These are phyloP conservation scores for Schizonepeta tenuifolia DNA, from an alignment of 257 asterid species.

Conservation along the genomic window DNA sequence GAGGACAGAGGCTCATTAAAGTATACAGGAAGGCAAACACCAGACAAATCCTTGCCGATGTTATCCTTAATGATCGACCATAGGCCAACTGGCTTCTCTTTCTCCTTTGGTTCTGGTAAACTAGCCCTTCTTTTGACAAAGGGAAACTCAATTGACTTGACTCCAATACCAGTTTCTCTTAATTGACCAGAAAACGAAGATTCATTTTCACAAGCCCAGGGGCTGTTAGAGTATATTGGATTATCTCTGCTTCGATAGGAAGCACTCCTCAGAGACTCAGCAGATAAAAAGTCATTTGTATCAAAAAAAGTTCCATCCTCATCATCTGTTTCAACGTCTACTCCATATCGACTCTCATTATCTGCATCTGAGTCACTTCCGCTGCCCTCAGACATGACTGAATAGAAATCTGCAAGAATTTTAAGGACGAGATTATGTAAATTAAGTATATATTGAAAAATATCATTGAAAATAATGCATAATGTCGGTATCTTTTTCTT, in stretches of 20 bases:
- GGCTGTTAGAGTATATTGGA: constrained; percentile 52
- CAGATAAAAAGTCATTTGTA: constrained; percentile 84
- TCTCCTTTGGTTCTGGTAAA: constrained; percentile 96
- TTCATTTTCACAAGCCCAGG: constrained; percentile 64
- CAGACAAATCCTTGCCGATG: constrained; percentile 97
- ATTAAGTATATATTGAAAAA: constrained; percentile 17
- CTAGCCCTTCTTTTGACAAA: constrained; percentile 71
- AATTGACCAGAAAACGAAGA: constrained; percentile 58
- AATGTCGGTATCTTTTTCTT: constrained; percentile 16
- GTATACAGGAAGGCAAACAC: constrained; percentile 99
- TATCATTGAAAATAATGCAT: constrained; percentile 12
- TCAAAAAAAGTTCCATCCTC: constrained; percentile 85
- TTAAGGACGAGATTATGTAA: constrained; percentile 14
- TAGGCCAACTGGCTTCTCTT: constrained; percentile 91
- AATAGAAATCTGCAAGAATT: constrained; percentile 78
- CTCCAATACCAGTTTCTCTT: constrained; percentile 57
- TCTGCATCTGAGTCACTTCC: constrained; percentile 94
- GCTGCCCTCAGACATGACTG: constrained; percentile 95
- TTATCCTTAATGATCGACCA: constrained; percentile 99
- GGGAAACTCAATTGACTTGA: constrained; percentile 71
- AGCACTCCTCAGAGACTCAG: constrained; percentile 89
- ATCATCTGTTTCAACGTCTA: constrained; percentile 87
- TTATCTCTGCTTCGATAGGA: constrained; percentile 87
- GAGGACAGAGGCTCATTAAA: constrained; percentile 98
- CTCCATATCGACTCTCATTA: constrained; percentile 84